phyloP scores from a whole-genome alignment of 495 filamentous ascomycete genomes.

The Penicillium maclennaniae region DNA sequence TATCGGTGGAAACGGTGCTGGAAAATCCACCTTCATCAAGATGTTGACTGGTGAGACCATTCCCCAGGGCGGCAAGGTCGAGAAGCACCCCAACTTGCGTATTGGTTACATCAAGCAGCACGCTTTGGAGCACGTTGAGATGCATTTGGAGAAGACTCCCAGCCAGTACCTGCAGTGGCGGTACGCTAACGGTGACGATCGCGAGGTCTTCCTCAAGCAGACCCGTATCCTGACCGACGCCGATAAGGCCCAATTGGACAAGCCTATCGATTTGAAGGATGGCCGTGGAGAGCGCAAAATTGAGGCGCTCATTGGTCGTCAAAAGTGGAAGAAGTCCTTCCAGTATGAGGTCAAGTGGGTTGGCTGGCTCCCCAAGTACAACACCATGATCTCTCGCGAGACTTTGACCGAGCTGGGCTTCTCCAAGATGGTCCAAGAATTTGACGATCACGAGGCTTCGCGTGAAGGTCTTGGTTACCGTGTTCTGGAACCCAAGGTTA shows the following conservation, averaged over 20 bases:
- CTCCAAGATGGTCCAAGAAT: conserved; percentile 91
- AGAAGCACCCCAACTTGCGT: conserved; percentile 98
- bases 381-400: conserved; percentile 88
- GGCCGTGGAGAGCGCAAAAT: conserved; percentile 75
- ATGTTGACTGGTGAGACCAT: conserved; percentile 93
- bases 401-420: conserved; percentile 83
- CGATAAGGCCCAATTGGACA: conserved; percentile 88
- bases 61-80: conserved; percentile 81
- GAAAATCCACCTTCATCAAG: conserved; percentile 98
- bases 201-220: conserved; percentile 96
- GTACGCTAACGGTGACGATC: conserved; percentile 93
- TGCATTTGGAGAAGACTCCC: conserved; percentile 98
- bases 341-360: conserved; percentile 99
- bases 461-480: conserved; percentile 96
- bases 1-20: conserved; percentile 95
- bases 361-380: conserved; percentile 82
- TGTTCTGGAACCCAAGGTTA: conserved; percentile 83
- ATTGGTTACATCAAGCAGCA: conserved; percentile 99
- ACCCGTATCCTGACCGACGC: conserved; percentile 82
- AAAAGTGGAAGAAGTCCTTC: conserved; percentile 99
- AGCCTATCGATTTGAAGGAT: conserved; percentile 75
- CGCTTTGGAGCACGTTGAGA: conserved; percentile 97
- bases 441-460: conserved; percentile 96
- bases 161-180: conserved; percentile 99
- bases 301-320: conserved; percentile 87